Evolutionary conservation across 2,329 filamentous ascomycete species (phyloP).

Genomic region (Exophiala sp.): DNA sequence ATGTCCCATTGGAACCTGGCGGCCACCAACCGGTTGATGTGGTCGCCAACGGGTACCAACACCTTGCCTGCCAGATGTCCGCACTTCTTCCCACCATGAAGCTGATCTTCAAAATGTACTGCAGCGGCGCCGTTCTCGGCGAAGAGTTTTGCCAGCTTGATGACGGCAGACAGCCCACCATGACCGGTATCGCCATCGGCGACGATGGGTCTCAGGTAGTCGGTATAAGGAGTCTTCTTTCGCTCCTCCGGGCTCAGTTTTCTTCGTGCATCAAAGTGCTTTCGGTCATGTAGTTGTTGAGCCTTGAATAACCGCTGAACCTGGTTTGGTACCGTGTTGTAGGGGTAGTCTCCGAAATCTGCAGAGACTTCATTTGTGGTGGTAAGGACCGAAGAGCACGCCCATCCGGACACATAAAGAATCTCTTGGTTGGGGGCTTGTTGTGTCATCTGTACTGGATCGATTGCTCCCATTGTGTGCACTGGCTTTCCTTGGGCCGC

Average conservation of each 20-base stretch:
- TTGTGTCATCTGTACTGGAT: slow-evolving; percentile 99
- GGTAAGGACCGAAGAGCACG: slow-evolving; percentile 87
- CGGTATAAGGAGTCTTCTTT: slow-evolving; percentile 70
- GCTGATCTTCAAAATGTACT: slow-evolving; percentile 96
- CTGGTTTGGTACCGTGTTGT: slow-evolving; percentile 97
- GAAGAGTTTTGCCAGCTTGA: slow-evolving; percentile 95
- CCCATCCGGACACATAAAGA: slow-evolving; percentile 94
- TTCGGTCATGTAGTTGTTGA: slow-evolving; percentile 92
- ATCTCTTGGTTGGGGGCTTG: slow-evolving; percentile 94
- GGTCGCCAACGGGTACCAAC: slow-evolving; percentile 84
- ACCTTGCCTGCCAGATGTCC: slow-evolving; percentile 96
- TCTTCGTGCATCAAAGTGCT: slow-evolving; percentile 81
- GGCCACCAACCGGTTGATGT: slow-evolving; percentile 90
- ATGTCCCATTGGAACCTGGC: slow-evolving; percentile 96
- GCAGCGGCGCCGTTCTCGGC: slow-evolving; percentile 94
- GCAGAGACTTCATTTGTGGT: slow-evolving; percentile 95
- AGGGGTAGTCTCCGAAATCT: slow-evolving; percentile 97
- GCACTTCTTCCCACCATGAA: slow-evolving; percentile 97
- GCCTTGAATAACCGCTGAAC: slow-evolving; percentile 95
- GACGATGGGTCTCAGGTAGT: slow-evolving; percentile 91
- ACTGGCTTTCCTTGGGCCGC: slow-evolving; percentile 76
- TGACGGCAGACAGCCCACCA: slow-evolving; percentile 82
- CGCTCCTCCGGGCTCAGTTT: slow-evolving; percentile 70
- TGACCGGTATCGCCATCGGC: slow-evolving; percentile 95
- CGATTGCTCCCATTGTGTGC: slow-evolving; percentile 96